Conservation (phyloP, 2,329 filamentous ascomycete genomes). For the Sporothrix brasiliensis region DNA sequence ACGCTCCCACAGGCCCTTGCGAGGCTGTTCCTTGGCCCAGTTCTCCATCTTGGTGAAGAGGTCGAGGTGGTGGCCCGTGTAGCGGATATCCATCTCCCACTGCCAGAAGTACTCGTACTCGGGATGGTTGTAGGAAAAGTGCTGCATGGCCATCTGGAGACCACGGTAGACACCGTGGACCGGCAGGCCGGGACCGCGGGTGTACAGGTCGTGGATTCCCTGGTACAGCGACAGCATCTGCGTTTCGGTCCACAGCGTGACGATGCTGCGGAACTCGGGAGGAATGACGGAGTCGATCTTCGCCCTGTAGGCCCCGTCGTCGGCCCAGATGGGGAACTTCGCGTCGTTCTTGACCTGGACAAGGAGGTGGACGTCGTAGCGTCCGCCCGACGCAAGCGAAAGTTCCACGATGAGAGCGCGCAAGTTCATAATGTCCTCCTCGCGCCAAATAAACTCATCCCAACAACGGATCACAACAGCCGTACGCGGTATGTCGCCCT, state of each 20-base stretch:
- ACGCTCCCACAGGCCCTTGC: conserved; percentile 81
- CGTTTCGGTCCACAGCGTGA: conserved; percentile 89
- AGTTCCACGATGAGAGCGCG: conserved; percentile 84
- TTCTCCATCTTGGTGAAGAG: conserved; percentile 68
- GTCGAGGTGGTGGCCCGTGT: conserved; percentile 84
- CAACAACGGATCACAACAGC: conserved; percentile 82
- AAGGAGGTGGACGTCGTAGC: conserved; percentile 84
- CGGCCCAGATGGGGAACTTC: conserved; percentile 75
- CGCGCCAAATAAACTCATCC: conserved; percentile 76
- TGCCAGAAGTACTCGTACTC: conserved; percentile 94
- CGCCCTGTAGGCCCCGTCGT: conserved; percentile 67
- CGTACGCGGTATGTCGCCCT: conserved; percentile 56
- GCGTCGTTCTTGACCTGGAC: conserved; percentile 81
- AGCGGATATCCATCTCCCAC: conserved; percentile 92
- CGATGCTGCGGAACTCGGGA: conserved; percentile 83
- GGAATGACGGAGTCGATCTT: conserved; percentile 71
- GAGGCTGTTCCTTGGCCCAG: conserved; percentile 73
- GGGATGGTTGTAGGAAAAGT: conserved; percentile 84
- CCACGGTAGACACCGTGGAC: conserved; percentile 93
- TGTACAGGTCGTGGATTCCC: conserved; percentile 77
- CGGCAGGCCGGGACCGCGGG: conserved; percentile 66
- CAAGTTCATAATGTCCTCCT: conserved; percentile 79
- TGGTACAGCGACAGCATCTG: conserved; percentile 93
- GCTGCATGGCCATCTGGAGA: conserved; percentile 90
- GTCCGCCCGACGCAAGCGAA: conserved; percentile 75